Evolutionary conservation across 495 filamentous ascomycete genomes (phyloP).

Genomic region (Elaphomyces granulatus): DNA sequence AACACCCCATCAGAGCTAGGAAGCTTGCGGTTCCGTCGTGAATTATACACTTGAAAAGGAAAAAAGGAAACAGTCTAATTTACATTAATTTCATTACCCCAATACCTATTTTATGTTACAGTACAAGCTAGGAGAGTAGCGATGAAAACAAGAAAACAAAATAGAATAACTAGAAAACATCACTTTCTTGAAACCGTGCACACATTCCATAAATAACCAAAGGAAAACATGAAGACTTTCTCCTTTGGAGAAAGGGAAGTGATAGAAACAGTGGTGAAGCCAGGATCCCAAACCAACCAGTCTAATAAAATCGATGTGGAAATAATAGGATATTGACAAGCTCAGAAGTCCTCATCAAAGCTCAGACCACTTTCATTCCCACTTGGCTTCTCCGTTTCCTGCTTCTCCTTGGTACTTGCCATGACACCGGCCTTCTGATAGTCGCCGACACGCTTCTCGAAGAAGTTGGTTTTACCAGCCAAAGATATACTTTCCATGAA

Average conservation of each 20-base stretch:
- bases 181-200: not conserved
- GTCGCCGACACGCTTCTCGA: conserved; percentile 98
- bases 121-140: too few species aligned
- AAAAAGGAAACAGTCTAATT: too few species aligned
- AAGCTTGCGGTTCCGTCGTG: too few species aligned
- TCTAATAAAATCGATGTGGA: not conserved
- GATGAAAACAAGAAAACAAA: conserved; percentile 6
- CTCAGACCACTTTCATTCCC: conserved; percentile 65
- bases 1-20: too few species aligned
- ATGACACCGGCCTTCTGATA: conserved; percentile 99
- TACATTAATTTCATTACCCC: too few species aligned
- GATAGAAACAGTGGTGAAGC: conserved; percentile 7
- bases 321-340: conserved; percentile 5
- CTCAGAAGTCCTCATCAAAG: conserved; percentile 97
- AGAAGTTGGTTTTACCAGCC: conserved; percentile 99
- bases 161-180: conserved; percentile 5
- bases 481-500: conserved; percentile 99
- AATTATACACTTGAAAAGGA: too few species aligned
- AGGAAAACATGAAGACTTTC: not conserved
- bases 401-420: conserved; percentile 62
- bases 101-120: too few species aligned
- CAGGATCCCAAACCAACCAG: not conserved
- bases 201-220: conserved; percentile 4
- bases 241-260: conserved; percentile 5
- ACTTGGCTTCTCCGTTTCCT: conserved; percentile 37